phyloP scores from a whole-genome alignment of 148 eudicot genomes.

The Nepenthes mirabilis region DNA sequence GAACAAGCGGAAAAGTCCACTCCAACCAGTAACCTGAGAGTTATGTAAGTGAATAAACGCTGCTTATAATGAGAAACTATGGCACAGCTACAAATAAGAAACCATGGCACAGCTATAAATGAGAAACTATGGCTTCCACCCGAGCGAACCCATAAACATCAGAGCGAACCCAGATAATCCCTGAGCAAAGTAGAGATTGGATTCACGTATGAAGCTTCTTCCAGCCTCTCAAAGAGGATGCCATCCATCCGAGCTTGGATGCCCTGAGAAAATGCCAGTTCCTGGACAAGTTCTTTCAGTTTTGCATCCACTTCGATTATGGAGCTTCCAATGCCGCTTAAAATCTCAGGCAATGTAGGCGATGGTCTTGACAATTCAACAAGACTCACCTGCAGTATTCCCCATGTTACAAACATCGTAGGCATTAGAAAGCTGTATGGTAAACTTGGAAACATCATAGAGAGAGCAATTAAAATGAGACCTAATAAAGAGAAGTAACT shows the following conservation, averaged over 20 bases:
- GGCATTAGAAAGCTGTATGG: no score
- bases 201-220: conserved; percentile 25
- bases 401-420: background rate
- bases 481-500: no score
- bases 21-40: no score
- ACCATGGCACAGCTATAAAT: no score
- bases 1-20: no score
- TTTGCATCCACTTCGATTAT: conserved; percentile 41
- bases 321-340: conserved; percentile 52
- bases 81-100: no score
- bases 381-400: conserved; percentile 51
- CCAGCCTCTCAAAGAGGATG: conserved; percentile 50
- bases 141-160: background rate
- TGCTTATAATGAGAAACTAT: no score
- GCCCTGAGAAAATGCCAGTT: conserved; percentile 44
- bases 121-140: no score
- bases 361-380: conserved; percentile 72
- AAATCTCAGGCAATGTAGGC: conserved; percentile 46
- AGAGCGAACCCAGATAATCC: conserved; percentile 55
- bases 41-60: no score
- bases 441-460: no score
- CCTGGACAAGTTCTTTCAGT: conserved; percentile 37
- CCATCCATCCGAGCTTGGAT: conserved; percentile 92
- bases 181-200: conserved; percentile 34
- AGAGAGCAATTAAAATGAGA: no score